Evolutionary conservation across 495 filamentous ascomycete species (phyloP), one percentile per base, ranked within the genome.

Genomic region (Pyrenula aspistea): DNA sequence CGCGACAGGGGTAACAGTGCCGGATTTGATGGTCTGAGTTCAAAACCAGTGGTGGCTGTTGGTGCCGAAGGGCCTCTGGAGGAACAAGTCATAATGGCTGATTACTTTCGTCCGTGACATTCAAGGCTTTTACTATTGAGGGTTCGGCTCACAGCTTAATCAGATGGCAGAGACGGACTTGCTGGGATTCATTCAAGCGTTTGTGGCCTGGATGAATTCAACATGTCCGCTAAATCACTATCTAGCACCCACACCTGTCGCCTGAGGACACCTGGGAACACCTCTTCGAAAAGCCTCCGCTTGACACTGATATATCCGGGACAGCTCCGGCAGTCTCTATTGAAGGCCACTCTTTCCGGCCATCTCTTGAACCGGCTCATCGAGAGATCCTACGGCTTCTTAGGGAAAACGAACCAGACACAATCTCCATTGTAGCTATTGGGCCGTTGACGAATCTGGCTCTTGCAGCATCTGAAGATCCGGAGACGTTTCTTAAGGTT

Each of bases 361-460:
- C 91, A 0, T 94, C 88, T 2, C 79, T 83, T 59, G 68, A 65
- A 0, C 81, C 82, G 19, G 83, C 91, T 1, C 83, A 95, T 65
- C 76, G 83, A 61, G 89, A 95, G 68, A 97, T 99, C 49, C 83
- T 99, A 11, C 80, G 83, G 20, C 72, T 90, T 56, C 77, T 99
- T 22, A 77, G 79, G 36, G 83, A 88, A 57, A 86, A 92, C 64
- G 86, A 89, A 2, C 77, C 79, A 0, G 83, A 91, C 67, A 91
- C 88, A 2, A 84, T 99, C 62, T 93, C 87, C 20, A 84, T 99
- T 58, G 82, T 96, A 25, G 90, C 86, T 48, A 77, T 97, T 51
- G 93, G 94, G 0, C 93, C 93, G 0, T 72, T 97, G 36, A 96
- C 91, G 2, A 99, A 94, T 68, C 73, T 96, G 20, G 92, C 94